These are phyloP conservation scores for Clitopilus passeckerianus DNA, from an alignment of 768 basidiomycete species.

Conservation along the genomic window DNA sequence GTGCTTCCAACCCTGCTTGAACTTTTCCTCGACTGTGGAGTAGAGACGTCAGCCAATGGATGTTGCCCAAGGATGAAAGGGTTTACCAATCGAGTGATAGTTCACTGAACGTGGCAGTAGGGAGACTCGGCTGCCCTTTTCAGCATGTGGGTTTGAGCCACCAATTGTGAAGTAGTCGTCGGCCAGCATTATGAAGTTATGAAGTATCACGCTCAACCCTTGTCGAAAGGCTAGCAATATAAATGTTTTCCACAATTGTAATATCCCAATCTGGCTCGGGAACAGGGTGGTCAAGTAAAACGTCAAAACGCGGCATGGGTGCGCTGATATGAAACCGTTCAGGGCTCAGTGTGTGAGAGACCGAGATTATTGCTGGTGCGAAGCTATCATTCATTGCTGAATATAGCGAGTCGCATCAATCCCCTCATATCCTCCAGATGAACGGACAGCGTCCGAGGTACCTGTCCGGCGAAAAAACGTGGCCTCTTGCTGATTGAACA, in stretches of 20 bases:
- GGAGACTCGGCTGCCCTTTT: conserved; percentile 37
- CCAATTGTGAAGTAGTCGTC: conserved; percentile 16
- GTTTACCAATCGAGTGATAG: conserved; percentile 36
- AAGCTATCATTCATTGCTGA: background rate
- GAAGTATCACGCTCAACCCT: background rate
- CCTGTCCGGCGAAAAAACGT: background rate
- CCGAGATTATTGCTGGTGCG: background rate
- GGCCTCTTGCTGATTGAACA: background rate
- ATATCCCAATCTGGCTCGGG: background rate
- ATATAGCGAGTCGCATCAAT: background rate
- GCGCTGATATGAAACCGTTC: background rate
- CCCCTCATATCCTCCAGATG: background rate
- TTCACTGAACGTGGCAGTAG: conserved; percentile 28
- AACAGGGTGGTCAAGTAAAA: background rate
- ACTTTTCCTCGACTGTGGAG: conserved; percentile 12
- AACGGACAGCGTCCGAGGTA: background rate
- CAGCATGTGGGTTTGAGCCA: conserved; percentile 35
- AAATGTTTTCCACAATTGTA: background rate
- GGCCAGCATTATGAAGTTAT: background rate
- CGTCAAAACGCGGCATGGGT: background rate
- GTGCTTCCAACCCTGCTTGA: conserved; percentile 16
- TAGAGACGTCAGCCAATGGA: background rate
- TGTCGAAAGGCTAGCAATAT: background rate
- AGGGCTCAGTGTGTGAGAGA: background rate
- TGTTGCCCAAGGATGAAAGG: background rate